Base-by-base conservation (phyloP, 352 stramenopile genomes). In the Blastocystis sp. region DNA sequence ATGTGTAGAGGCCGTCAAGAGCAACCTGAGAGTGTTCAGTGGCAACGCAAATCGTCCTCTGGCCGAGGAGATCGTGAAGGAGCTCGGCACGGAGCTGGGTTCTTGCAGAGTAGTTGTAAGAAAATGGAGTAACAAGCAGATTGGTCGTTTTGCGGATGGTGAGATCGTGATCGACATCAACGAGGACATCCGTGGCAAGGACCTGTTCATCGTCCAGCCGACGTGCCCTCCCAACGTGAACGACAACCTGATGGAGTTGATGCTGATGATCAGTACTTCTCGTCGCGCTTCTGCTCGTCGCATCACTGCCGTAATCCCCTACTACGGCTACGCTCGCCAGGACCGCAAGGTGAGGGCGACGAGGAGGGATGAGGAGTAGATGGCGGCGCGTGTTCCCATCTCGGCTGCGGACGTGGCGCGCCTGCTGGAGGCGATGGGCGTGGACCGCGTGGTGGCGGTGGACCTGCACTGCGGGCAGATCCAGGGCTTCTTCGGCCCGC, bases 171-270 rank as follows among this genome's bases (percentile, higher is more conserved):
- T 99, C 89, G 97, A 98, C 92, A 96, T 99, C 89, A 95, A 99
- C 90, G 97, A 99, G 90, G 98, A 98, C 91, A 97, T 99, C 89
- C 95, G 97, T 84, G 97, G 97, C 82, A 98, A 99, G 91, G 96
- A 99, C 92, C 95, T 98, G 84, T 99, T 99, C 92, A 98, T 99
- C 89, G 95, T 99, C 64, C 97, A 99, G 92, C 96, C 97, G 7
- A 99, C 97, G 48, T 99, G 96, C 91, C 93, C 93, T 28, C 91
- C 96, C 87, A 96, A 96, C 54, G 97, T 99, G 81, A 99, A 99
- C 91, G 96, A 99, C 91, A 98, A 98, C 91, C 93, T 99, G 1
- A 98, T 99, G 96, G 97, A 99, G 92, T 91, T 99, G 74, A 91
- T 98, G 91, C 94, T 98, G 34, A 97, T 98, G 94, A 92, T 94